A percentile compares a stretch with the other conserved stretches of the same genome.
Evolutionary conservation across 2,329 filamentous ascomycete species (phyloP).

Genomic region (Paraconiothyrium brasiliense): DNA sequence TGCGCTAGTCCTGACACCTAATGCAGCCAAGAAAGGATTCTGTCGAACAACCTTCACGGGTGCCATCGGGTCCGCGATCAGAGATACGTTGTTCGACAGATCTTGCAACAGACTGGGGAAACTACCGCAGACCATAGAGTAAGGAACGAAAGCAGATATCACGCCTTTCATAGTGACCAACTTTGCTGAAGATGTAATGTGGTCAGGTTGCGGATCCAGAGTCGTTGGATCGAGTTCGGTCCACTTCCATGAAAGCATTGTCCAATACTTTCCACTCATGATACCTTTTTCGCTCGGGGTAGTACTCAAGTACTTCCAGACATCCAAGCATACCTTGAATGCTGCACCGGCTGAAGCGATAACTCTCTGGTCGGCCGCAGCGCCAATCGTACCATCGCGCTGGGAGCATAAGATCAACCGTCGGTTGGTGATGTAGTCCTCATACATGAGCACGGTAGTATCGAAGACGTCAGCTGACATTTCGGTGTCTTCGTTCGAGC

Average conservation of each 20-base stretch:
- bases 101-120: constrained; percentile 10
- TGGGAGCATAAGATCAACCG: constrained; percentile 2
- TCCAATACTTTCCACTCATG: not conserved
- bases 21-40: constrained; percentile 3
- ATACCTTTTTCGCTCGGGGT: not conserved
- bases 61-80: constrained; percentile 9
- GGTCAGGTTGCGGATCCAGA: constrained; percentile 1
- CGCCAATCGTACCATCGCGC: constrained; percentile 1
- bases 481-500: constrained; percentile 8
- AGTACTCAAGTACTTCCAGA: not conserved
- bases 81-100: constrained; percentile 9
- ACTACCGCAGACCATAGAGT: constrained; percentile 6
- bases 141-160: constrained; percentile 10
- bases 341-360: constrained; percentile 3
- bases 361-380: constrained; percentile 5
- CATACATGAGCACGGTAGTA: constrained; percentile 2
- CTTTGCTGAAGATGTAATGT: constrained; percentile 7
- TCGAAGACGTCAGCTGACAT: constrained; percentile 13
- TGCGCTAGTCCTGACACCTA: constrained; percentile 3
- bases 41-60: constrained; percentile 9
- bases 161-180: constrained; percentile 4
- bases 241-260: constrained; percentile 5
- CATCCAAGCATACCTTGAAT: constrained; percentile 4
- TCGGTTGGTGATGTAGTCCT: constrained; percentile 8
- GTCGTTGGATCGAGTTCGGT: not conserved